Percentiles rank a stretch among this genome's conserved stretches.
phyloP scores from a whole-genome alignment of 169 alveolate species.

The Eimeria nieschulzi region DNA sequence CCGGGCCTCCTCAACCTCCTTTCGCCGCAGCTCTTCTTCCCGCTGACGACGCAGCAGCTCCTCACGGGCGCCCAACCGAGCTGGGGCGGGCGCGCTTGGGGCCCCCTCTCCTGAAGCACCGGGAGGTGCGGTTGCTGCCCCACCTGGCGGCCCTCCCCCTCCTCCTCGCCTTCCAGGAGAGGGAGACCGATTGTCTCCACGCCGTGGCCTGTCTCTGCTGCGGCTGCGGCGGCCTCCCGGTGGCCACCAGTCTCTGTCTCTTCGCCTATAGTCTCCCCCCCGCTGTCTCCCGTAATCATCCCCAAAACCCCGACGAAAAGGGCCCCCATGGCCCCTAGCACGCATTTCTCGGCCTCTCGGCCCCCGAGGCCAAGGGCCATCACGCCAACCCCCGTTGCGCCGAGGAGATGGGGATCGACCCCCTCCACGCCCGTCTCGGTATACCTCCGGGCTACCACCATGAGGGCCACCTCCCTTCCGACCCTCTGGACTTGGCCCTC shows the following conservation, averaged over 20 bases:
- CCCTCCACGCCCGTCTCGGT: constrained; percentile 7
- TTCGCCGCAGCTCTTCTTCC: constrained; percentile 83
- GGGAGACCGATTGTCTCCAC: constrained; percentile 29
- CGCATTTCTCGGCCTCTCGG: constrained; percentile 56
- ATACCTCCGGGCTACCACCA: constrained; percentile 56
- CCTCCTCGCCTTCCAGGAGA: constrained; percentile 42
- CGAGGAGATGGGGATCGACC: constrained; percentile 26
- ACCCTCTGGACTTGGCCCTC: constrained; percentile 15
- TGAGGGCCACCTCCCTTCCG: constrained; percentile 37
- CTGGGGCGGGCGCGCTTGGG: constrained; percentile 9
- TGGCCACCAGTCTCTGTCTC: constrained; percentile 68
- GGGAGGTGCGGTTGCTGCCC: constrained; percentile 74
- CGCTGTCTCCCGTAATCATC: constrained; percentile 57
- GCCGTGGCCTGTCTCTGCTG: constrained; percentile 61
- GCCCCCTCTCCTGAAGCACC: constrained; percentile 27
- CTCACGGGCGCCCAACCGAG: constrained; percentile 66
- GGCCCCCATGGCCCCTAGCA: constrained; percentile 62
- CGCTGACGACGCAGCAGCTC: constrained; percentile 83
- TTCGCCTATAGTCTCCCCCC: constrained; percentile 60
- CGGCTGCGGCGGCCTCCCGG: constrained; percentile 62
- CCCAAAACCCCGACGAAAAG: constrained; percentile 50
- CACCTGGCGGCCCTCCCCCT: constrained; percentile 26
- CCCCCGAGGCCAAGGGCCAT: constrained; percentile 47
- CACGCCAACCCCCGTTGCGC: constrained; percentile 48
- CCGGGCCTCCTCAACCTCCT: constrained; percentile 96